Conservation (phyloP, 2,329 filamentous ascomycete species). For the Lecanoromycetidae sp. region DNA sequence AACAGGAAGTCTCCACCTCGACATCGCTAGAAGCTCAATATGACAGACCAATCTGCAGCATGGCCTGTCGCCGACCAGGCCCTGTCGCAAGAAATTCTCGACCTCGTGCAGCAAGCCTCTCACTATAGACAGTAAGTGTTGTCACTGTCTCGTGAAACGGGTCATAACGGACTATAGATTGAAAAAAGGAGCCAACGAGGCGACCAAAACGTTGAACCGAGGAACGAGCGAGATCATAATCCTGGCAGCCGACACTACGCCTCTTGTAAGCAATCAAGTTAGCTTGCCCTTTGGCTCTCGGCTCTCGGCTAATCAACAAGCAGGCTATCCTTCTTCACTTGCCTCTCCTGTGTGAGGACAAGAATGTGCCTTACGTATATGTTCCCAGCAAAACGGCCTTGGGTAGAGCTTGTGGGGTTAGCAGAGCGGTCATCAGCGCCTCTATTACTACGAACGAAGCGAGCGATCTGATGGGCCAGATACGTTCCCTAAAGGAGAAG, state of each 20-base stretch:
- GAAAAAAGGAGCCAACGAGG: conserved; percentile 48
- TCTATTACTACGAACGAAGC: conserved; percentile 76
- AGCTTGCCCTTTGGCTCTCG: neutral
- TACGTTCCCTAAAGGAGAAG: conserved; percentile 79
- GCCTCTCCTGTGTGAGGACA: conserved; percentile 70
- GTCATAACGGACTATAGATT: neutral
- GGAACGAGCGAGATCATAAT: conserved; percentile 84
- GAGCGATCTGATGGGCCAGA: conserved; percentile 75
- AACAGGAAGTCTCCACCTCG: neutral
- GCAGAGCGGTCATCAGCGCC: conserved; percentile 64
- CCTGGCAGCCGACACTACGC: conserved; percentile 76
- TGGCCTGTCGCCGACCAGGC: conserved; percentile 54
- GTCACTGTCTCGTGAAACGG: neutral
- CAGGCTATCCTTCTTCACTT: conserved; percentile 69
- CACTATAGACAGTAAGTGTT: conserved; percentile 3
- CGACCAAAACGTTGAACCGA: conserved; percentile 80
- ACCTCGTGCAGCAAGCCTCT: conserved; percentile 26
- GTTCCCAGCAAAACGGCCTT: conserved; percentile 63
- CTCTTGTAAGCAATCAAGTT: conserved; percentile 51
- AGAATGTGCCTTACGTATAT: conserved; percentile 60
- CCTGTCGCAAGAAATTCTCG: conserved; percentile 62
- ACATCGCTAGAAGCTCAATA: neutral
- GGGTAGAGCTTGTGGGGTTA: conserved; percentile 70
- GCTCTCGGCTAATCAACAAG: conserved; percentile 1
- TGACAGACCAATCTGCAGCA: conserved; percentile 27